Evolutionary conservation across 208 protist species (phyloP).

Genomic region (Leishmania tropica): DNA sequence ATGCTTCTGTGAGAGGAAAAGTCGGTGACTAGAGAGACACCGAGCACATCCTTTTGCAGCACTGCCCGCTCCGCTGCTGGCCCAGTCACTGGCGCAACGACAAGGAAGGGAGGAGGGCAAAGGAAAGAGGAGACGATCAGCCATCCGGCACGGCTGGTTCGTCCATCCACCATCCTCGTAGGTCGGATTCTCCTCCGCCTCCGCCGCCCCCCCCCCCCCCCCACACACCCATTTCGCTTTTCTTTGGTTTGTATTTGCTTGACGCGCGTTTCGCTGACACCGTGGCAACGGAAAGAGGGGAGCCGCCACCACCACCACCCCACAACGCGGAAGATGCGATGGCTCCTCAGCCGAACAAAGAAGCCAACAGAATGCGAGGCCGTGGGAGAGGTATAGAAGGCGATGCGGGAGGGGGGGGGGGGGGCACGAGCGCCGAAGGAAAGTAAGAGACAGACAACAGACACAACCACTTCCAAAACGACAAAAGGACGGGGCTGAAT

Average conservation of each 20-base stretch:
- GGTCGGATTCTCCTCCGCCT: not conserved
- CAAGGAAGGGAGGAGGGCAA: not conserved
- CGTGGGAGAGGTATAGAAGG: not conserved
- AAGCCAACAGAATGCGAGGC: not conserved
- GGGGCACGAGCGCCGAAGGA: not conserved
- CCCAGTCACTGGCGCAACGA: not conserved
- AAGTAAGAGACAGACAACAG: not conserved
- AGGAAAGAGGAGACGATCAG: not conserved
- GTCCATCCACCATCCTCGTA: not conserved
- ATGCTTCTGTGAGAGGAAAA: not conserved
- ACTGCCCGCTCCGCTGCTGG: not conserved
- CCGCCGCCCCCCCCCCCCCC: not conserved
- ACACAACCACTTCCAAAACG: too few relatives aligned
- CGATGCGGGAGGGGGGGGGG: not conserved
- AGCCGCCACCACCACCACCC: not conserved
- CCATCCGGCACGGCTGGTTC: not conserved
- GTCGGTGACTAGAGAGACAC: not conserved
- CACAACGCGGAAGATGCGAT: not conserved
- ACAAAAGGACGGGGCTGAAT: not conserved
- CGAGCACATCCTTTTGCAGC: not conserved
- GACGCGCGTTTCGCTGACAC: not conserved
- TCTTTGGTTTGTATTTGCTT: not conserved
- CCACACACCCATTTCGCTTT: too few relatives aligned
- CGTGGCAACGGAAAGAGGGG: not conserved
- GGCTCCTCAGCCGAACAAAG: too few relatives aligned